Evolutionary conservation across 163 green algal genomes (phyloP), one percentile per base, ranked within the genome.

Genomic region (Scenedesmus sp.): DNA sequence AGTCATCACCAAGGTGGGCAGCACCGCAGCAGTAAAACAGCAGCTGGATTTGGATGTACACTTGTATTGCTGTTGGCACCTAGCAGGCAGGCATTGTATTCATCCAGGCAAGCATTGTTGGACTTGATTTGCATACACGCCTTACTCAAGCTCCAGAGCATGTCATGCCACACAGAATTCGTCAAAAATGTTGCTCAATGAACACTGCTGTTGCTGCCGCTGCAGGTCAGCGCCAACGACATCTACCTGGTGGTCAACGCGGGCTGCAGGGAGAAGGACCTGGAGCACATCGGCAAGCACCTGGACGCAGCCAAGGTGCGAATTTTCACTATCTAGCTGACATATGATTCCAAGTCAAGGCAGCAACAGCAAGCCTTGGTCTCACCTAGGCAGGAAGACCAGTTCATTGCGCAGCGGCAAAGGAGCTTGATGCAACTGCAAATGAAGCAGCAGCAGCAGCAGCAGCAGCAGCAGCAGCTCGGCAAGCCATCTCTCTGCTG

Each of bases 191-290:
- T n/a, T 84, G 77, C 77, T 56, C 10, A 76, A 76, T 46, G 34
- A 46, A 46, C 34, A 46, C 67, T 77, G 67, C 67, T 77, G 18
- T 20, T 77, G 67, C 70, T 52, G 3, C 46, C 20, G 5, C 12
- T 82, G 26, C 95, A 98, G 96, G 94, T 99, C 5, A 90, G 88
- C 54, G 90, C 92, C 15, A 88, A 97, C 46, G 94, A 99, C 89
- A 93, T 99, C 34, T 99, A 99, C 94, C 91, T 99, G 60, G 98
- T 99, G 20, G 95, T 99, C 46, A 99, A 99, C 93, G 98, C 98
- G 18, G 98, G 98, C 54, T 99, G 98, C 96, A 84, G 97, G n/a
- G 98, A 99, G 4, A 99, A 99, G 95, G 98, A 99, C 94, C 92
- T 99, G 87, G 96, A 93, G 57, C 98, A 99, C 95, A 96, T 99